Evolutionary conservation across 2,329 filamentous ascomycete genomes (phyloP).

Genomic region (Pseudogymnoascus verrucosus): DNA sequence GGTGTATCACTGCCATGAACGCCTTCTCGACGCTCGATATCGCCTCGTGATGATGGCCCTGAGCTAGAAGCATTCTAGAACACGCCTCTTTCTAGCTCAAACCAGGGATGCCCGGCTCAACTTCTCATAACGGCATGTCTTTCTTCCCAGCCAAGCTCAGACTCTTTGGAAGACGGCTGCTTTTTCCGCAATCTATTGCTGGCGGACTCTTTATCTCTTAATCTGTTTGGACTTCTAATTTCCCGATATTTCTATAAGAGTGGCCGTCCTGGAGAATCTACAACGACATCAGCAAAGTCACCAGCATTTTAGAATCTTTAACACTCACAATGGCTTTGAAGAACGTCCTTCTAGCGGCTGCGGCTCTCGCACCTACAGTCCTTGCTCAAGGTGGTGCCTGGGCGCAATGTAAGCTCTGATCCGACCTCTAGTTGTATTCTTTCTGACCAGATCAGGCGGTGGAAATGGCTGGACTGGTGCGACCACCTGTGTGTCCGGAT

Average conservation of each 20-base stretch:
- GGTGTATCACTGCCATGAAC: not conserved
- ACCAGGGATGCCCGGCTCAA: not conserved
- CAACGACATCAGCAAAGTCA: not conserved
- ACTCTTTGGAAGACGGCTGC: slow-evolving; percentile 1
- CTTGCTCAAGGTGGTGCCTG: slow-evolving; percentile 22
- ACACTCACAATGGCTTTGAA: slow-evolving; percentile 22
- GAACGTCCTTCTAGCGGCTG: slow-evolving; percentile 23
- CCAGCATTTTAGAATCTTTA: slow-evolving; percentile 11
- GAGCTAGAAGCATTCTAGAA: not conserved
- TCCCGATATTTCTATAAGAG: not conserved
- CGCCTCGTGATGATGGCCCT: not conserved
- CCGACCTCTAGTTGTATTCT: not conserved
- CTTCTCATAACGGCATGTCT: slow-evolving; percentile 31
- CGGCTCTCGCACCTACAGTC: slow-evolving; percentile 24
- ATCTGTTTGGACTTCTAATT: not conserved
- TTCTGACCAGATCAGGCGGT: slow-evolving; percentile 20
- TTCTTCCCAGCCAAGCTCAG: not conserved
- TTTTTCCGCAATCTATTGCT: not conserved
- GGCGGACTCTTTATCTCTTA: not conserved
- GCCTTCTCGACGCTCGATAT: not conserved
- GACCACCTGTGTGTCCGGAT: slow-evolving; percentile 25
- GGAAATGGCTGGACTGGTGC: slow-evolving; percentile 21
- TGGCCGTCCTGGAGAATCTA: not conserved
- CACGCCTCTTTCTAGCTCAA: not conserved
- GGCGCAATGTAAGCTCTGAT: slow-evolving; percentile 23